A percentile compares a stretch with the other conserved stretches of the same genome.
Evolutionary conservation across 2,329 filamentous ascomycete genomes (phyloP).

Genomic region (Raffaelea albimanens): DNA sequence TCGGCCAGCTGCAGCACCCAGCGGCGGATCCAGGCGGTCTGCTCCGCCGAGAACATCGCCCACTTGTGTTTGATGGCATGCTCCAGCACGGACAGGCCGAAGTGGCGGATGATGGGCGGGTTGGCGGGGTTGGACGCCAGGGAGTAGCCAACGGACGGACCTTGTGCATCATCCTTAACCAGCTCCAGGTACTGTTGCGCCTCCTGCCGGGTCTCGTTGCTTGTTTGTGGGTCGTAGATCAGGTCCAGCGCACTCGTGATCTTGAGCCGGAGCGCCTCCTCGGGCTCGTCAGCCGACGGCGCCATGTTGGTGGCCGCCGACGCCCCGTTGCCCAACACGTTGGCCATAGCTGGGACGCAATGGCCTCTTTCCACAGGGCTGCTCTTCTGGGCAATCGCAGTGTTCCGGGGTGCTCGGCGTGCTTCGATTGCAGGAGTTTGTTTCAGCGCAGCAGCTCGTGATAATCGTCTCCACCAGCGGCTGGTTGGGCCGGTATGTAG

Average conservation of each 20-base stretch:
- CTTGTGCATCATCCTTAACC: slow-evolving; percentile 69
- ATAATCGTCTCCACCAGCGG: too few species aligned
- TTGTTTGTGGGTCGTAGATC: slow-evolving; percentile 73
- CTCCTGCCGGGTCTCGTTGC: slow-evolving; percentile 71
- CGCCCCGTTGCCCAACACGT: slow-evolving; percentile 8
- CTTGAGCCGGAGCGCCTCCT: slow-evolving; percentile 40
- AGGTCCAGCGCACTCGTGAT: slow-evolving; percentile 81
- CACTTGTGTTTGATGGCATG: slow-evolving; percentile 82
- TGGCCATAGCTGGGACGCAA: slow-evolving; percentile 6
- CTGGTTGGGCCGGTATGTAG: too few species aligned
- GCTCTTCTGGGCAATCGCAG: too few species aligned
- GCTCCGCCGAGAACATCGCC: slow-evolving; percentile 59
- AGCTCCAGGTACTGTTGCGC: slow-evolving; percentile 80
- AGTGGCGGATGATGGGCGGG: slow-evolving; percentile 78
- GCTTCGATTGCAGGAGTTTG: too few species aligned
- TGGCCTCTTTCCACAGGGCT: too few species aligned
- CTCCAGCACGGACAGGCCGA: slow-evolving; percentile 84
- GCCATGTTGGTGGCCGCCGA: slow-evolving; percentile 8
- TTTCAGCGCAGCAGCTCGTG: too few species aligned
- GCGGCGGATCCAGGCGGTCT: slow-evolving; percentile 58
- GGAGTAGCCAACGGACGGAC: slow-evolving; percentile 74
- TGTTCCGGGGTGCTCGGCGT: too few species aligned
- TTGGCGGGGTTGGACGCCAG: slow-evolving; percentile 69
- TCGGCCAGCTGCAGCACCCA: slow-evolving; percentile 76
- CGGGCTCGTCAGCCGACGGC: slow-evolving; percentile 7